These are phyloP conservation scores for Plasmodium billcollinsi DNA, from an alignment of 169 alveolate genomes.

Conservation along the genomic window DNA sequence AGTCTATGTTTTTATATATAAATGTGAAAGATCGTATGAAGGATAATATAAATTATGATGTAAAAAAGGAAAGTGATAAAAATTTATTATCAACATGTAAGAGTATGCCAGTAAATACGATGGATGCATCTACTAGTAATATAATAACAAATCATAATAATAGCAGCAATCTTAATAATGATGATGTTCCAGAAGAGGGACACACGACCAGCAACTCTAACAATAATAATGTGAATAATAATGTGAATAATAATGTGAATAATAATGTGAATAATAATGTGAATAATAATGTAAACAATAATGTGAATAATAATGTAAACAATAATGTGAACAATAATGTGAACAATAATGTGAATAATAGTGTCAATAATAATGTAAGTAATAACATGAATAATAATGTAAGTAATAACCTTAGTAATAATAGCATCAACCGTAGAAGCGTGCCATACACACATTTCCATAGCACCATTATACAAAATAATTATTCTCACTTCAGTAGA, in stretches of 20 bases:
- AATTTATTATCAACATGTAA: too few relatives aligned
- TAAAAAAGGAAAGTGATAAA: too few relatives aligned
- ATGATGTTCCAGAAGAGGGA: too few relatives aligned
- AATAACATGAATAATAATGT: background rate
- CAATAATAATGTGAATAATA: background rate
- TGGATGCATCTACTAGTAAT: background rate
- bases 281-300: background rate
- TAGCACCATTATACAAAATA: too few relatives aligned
- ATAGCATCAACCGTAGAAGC: background rate
- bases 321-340: background rate
- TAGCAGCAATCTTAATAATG: background rate
- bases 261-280: too few relatives aligned
- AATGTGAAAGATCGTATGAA: conserved; percentile 36
- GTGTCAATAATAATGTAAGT: background rate
- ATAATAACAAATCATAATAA: background rate
- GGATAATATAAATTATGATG: background rate
- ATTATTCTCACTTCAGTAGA: background rate
- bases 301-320: too few relatives aligned
- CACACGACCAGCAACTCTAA: background rate
- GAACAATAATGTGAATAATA: background rate
- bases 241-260: background rate
- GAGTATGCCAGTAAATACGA: background rate
- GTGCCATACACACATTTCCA: too few relatives aligned
- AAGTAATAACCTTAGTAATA: background rate
- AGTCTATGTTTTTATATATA: conserved; percentile 38